Evolutionary conservation across 345 rosid genomes (phyloP).

Genomic region (Carallia pectinifolia): DNA sequence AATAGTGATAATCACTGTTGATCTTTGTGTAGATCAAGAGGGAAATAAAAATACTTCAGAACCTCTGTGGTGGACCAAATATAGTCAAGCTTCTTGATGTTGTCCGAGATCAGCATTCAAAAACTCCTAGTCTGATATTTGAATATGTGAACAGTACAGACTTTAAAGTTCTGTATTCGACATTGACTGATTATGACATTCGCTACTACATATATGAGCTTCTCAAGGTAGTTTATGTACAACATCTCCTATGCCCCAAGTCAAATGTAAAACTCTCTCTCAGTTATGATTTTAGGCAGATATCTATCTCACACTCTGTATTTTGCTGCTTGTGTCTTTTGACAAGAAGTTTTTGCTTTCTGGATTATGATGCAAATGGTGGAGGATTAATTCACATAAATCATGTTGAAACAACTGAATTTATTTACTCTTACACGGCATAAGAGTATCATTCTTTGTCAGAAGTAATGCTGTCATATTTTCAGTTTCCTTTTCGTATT

Average conservation of each 20-base stretch:
- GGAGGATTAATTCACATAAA: no score
- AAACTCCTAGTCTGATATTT: slow-evolving; percentile 86
- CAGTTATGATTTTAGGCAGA: neutral
- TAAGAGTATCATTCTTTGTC: no score
- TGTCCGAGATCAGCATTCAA: slow-evolving; percentile 82
- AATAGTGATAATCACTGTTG: neutral
- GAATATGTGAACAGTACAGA: slow-evolving; percentile 78
- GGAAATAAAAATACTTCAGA: slow-evolving; percentile 83
- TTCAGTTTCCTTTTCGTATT: no score
- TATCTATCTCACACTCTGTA: no score
- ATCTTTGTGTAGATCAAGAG: slow-evolving; percentile 63
- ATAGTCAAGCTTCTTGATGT: slow-evolving; percentile 76
- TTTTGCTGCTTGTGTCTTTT: no score
- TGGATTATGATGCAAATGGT: no score
- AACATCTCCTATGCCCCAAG: neutral
- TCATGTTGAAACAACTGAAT: no score
- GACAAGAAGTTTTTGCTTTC: no score
- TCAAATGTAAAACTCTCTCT: neutral
- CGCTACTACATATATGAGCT: slow-evolving; percentile 81
- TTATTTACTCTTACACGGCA: no score
- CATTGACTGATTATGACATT: slow-evolving; percentile 73
- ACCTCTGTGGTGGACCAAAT: slow-evolving; percentile 85
- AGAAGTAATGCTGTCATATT: no score
- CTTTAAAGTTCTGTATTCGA: slow-evolving; percentile 78
- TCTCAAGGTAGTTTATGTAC: slow-evolving; percentile 54